These are phyloP conservation scores for Trichoderma gracile DNA, from an alignment of 2,329 filamentous ascomycete genomes.

Conservation along the genomic window DNA sequence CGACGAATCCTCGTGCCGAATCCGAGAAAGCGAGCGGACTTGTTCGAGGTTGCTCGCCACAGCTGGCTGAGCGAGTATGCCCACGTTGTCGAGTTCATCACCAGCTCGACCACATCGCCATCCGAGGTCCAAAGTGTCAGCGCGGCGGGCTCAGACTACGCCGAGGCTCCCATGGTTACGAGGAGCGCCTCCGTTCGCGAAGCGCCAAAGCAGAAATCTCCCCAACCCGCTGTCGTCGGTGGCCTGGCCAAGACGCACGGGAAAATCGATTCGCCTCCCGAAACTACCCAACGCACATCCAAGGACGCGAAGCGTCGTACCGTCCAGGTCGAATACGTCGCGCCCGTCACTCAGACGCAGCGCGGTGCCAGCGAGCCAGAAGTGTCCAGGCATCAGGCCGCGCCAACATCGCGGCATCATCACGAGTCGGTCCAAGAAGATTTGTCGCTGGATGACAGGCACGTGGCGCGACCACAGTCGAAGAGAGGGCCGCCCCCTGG, in stretches of 20 bases:
- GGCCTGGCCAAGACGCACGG: conserved; percentile 73
- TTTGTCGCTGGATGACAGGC: conserved; percentile 53
- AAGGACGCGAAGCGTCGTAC: conserved; percentile 91
- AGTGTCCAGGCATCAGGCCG: conserved; percentile 32
- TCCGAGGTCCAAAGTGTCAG: conserved; percentile 82
- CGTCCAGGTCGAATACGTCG: conserved; percentile 96
- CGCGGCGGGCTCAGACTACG: conserved; percentile 57
- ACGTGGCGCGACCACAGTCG: conserved; percentile 46
- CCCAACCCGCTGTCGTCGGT: conserved; percentile 51
- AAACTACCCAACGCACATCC: conserved; percentile 60
- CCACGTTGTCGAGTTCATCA: conserved; percentile 96
- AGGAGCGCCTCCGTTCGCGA: conserved; percentile 93
- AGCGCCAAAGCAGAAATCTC: conserved; percentile 67
- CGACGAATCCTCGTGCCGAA: conserved; percentile 93
- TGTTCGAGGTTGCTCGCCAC: conserved; percentile 96
- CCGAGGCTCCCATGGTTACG: conserved; percentile 64
- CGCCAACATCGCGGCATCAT: conserved; percentile 43
- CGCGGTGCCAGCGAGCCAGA: conserved; percentile 54
- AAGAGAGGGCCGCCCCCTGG: conserved; percentile 48
- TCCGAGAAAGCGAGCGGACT: conserved; percentile 87
- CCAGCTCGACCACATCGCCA: conserved; percentile 86
- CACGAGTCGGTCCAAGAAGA: conserved; percentile 41
- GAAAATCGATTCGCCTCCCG: conserved; percentile 68
- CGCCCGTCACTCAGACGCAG: conserved; percentile 81
- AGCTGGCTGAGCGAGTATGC: conserved; percentile 98